Percentiles rank a stretch among this genome's conserved stretches.
phyloP scores from a whole-genome alignment of 495 filamentous ascomycete genomes.

The Xylaria scruposa region DNA sequence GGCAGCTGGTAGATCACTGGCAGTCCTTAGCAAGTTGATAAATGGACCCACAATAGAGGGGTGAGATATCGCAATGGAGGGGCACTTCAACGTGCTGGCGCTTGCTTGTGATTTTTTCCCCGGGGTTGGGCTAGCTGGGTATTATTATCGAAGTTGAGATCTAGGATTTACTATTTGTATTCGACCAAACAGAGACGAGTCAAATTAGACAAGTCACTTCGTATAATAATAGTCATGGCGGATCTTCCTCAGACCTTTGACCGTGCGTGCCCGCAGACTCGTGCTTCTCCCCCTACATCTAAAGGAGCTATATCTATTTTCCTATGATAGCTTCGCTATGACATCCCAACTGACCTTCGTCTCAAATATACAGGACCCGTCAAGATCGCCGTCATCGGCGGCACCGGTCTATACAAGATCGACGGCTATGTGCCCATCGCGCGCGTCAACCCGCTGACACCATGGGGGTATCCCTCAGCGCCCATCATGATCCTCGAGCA shows the following conservation, averaged over 20 bases:
- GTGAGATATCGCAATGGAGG: conserved; percentile 27
- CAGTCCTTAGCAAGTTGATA: no score
- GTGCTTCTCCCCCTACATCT: neutral
- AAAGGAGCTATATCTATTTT: no score
- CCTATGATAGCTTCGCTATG: conserved; percentile 3
- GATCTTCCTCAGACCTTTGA: conserved; percentile 62
- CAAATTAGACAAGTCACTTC: conserved; percentile 33
- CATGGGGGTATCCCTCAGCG: conserved; percentile 92
- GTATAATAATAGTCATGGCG: conserved; percentile 56
- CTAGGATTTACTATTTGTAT: neutral
- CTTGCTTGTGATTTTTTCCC: conserved; percentile 12
- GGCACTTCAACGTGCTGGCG: conserved; percentile 20
- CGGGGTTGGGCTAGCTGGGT: neutral
- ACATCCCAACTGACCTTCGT: conserved; percentile 16
- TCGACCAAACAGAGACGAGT: conserved; percentile 29
- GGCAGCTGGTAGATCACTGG: neutral
- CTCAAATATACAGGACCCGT: conserved; percentile 65
- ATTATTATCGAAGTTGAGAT: neutral
- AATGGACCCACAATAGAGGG: conserved; percentile 21
- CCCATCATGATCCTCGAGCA: conserved; percentile 91
- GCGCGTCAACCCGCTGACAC: conserved; percentile 71
- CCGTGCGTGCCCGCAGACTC: conserved; percentile 47
- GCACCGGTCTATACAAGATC: conserved; percentile 81
- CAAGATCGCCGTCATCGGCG: conserved; percentile 94
- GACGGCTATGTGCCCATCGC: conserved; percentile 83